These are phyloP conservation scores for Blastomyces gilchristii DNA, from an alignment of 2,329 filamentous ascomycete species.

Conservation along the genomic window DNA sequence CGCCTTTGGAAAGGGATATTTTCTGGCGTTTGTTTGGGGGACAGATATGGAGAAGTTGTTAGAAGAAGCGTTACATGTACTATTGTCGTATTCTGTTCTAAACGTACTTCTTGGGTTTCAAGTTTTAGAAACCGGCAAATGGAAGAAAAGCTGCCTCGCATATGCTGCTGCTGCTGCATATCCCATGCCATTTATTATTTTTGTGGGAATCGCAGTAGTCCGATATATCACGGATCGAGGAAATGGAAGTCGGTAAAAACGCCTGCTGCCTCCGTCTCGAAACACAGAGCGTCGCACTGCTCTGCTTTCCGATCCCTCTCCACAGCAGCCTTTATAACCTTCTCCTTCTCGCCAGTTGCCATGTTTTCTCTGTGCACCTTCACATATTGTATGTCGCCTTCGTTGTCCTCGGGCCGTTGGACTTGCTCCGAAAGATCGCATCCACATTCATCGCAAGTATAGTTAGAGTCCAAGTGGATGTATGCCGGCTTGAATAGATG, in stretches of 20 bases:
- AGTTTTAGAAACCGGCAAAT: background rate
- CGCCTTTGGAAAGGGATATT: background rate
- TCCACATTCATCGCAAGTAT: background rate
- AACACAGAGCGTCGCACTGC: background rate
- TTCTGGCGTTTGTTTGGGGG: background rate
- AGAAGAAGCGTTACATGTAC: background rate
- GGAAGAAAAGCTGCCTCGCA: conserved; percentile 15
- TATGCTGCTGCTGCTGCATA: conserved; percentile 24
- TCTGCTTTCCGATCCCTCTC: background rate
- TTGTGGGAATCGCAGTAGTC: conserved; percentile 23
- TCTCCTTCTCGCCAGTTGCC: background rate
- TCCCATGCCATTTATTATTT: conserved; percentile 21
- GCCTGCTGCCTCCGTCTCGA: background rate
- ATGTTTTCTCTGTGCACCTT: background rate
- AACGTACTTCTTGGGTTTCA: background rate
- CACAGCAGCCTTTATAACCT: background rate
- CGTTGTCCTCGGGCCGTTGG: background rate
- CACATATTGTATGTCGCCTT: background rate
- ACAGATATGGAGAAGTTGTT: background rate
- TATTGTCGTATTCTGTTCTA: too few relatives aligned
- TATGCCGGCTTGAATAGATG: background rate
- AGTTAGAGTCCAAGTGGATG: background rate
- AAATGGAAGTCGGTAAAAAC: conserved; percentile 12
- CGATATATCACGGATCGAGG: conserved; percentile 18
- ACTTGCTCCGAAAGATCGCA: background rate